Base-by-base conservation (phyloP, 2,329 filamentous ascomycete species). In the Penicillium hordei region DNA sequence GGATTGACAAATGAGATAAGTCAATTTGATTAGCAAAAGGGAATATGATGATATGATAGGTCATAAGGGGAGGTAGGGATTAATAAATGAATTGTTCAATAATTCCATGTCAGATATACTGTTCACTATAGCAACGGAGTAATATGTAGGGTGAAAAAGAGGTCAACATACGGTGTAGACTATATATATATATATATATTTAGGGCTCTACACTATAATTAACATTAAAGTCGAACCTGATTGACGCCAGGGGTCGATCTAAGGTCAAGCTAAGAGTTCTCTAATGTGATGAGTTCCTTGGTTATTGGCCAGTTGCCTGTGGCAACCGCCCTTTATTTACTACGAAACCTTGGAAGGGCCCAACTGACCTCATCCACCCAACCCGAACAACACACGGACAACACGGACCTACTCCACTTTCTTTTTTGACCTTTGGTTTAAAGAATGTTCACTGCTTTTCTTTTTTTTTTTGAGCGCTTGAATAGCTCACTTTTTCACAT, bases 211-310 rank as follows among this genome's bases (percentile, higher is more conserved):
- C n/a, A 36, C n/a, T 57, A 57, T 36, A 56, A 42, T 57, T 56
- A 58, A 58, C 45, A 31, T 52, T 57, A 57, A 43, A 44, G 19
- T 29, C 25, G 25, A 33, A 49, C 17, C 1, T 57, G 48, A 56
- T 38, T 52, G 29, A 53, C 55, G 55, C 55, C 55, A 53, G 49
- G 42, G 40, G 40, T 48, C 43, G 49, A 57, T 48, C 49, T 57
- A 42, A 36, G 27, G 31, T 31, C 2, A 5, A 42, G 36, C 42
- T 57, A 57, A 57, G 55, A 46, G 43, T 48, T 25, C 29, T 29
- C 27, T 44, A 33, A 57, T 45, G 49, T 53, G 55, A 48, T 53
- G 49, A 53, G 55, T 57, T 43, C 55, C 55, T 25, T 57, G 55
- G 55, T 57, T 48, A 50, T 57, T 46, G 27, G 17, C n/a, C 7